These are phyloP conservation scores for Caloboletus inedulis DNA, from an alignment of 1,284 basidiomycete genomes.

Conservation along the genomic window DNA sequence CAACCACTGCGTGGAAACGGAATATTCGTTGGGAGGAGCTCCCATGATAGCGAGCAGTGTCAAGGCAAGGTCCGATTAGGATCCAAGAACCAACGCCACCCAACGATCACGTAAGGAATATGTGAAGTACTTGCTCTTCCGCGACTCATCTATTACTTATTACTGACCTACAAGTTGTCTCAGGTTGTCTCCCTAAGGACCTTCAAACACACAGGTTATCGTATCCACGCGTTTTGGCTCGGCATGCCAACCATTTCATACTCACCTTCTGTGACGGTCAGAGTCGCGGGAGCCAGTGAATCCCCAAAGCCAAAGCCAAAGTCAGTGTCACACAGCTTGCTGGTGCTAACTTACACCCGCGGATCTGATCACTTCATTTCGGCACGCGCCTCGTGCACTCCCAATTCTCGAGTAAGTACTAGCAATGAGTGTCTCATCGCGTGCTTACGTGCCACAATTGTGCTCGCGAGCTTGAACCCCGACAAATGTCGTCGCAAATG, in stretches of 20 bases:
- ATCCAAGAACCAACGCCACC: conserved; percentile 22
- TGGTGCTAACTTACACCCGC: conserved; percentile 29
- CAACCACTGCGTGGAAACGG: conserved; percentile 58
- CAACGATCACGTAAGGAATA: conserved; percentile 31
- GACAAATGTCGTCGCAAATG: not conserved
- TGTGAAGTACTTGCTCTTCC: not conserved
- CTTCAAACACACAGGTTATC: not conserved
- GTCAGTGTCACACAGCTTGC: conserved; percentile 14
- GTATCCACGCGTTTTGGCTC: not conserved
- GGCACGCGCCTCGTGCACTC: conserved; percentile 26
- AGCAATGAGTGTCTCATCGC: conserved; percentile 11
- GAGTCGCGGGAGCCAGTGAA: conserved; percentile 4
- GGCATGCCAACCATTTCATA: not conserved
- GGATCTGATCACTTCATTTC: conserved; percentile 30
- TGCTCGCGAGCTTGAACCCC: conserved; percentile 2
- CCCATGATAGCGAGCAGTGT: conserved; percentile 19
- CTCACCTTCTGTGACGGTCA: conserved; percentile 7
- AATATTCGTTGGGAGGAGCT: conserved; percentile 22
- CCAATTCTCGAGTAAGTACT: not conserved
- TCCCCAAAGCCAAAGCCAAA: conserved; percentile 19
- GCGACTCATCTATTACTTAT: conserved; percentile 12
- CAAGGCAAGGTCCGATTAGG: not conserved
- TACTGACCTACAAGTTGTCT: conserved; percentile 13
- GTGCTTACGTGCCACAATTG: not conserved
- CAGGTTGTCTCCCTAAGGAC: conserved; percentile 4